phyloP scores from a whole-genome alignment of 768 basidiomycete genomes.

The Leccinellum albellum region DNA sequence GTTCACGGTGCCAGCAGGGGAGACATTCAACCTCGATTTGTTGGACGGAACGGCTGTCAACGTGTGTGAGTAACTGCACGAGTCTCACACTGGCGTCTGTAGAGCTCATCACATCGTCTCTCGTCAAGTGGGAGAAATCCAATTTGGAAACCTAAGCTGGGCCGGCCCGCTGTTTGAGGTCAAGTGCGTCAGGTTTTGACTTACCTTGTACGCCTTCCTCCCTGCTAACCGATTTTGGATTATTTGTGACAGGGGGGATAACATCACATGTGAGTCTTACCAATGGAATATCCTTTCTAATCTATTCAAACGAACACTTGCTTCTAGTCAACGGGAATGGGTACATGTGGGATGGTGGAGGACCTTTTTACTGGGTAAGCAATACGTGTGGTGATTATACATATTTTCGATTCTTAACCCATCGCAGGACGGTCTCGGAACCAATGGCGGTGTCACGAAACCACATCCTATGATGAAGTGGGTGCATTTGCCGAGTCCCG shows the following conservation, averaged over 20 bases:
- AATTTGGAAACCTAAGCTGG: constrained; percentile 52
- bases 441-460: constrained; percentile 14
- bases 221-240: background rate
- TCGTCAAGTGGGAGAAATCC: constrained; percentile 48
- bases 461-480: constrained; percentile 40
- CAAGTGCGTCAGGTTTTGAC: constrained; percentile 31
- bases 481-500: background rate
- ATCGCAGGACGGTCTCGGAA: constrained; percentile 24
- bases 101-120: background rate
- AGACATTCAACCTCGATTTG: constrained; percentile 46
- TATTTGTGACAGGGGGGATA: constrained; percentile 35
- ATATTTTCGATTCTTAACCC: background rate
- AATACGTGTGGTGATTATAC: background rate
- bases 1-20: constrained; percentile 55
- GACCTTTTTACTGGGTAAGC: constrained; percentile 40
- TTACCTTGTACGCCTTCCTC: background rate
- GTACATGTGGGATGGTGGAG: constrained; percentile 39
- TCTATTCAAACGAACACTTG: background rate
- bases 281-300: background rate
- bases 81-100: background rate
- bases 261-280: constrained; percentile 41
- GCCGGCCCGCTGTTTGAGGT: constrained; percentile 52
- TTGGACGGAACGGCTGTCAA: constrained; percentile 51
- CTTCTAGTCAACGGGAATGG: constrained; percentile 37
- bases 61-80: constrained; percentile 40